Evolutionary conservation across 306 rosid species (phyloP).

Genomic region (Senna tora): DNA sequence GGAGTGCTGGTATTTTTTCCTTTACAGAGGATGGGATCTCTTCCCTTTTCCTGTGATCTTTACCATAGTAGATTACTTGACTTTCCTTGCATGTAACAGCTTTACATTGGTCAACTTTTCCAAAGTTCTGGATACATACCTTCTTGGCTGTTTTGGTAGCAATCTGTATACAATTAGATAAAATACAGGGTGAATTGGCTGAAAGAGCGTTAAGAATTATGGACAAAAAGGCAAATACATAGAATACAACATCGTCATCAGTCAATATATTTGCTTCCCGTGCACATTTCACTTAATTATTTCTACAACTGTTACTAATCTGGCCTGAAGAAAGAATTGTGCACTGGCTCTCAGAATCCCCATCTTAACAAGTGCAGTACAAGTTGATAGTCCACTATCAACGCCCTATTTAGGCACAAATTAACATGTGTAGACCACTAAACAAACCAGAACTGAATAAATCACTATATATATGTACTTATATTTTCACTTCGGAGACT

Average conservation of each 20-base stretch:
- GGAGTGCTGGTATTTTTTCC: slow-evolving; percentile 74
- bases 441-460: neutral
- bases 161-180: slow-evolving; percentile 48
- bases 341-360: neutral
- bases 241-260: slow-evolving; percentile 1
- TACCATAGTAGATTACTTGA: slow-evolving; percentile 76
- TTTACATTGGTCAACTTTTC: slow-evolving; percentile 61
- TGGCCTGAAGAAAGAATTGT: slow-evolving; percentile 1
- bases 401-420: neutral
- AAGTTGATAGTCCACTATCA: neutral
- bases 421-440: neutral
- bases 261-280: neutral
- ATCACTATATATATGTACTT: neutral
- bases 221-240: slow-evolving; percentile 1
- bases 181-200: slow-evolving; percentile 5
- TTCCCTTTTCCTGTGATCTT: slow-evolving; percentile 47
- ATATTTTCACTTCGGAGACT: neutral
- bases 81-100: slow-evolving; percentile 73
- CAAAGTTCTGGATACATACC: slow-evolving; percentile 76
- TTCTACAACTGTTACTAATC: slow-evolving; percentile 6
- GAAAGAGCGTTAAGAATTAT: neutral
- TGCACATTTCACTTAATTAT: slow-evolving; percentile 18
- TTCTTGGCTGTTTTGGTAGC: slow-evolving; percentile 75
- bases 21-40: slow-evolving; percentile 55
- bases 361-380: neutral